Conservation (phyloP, 2,329 filamentous ascomycete species). For the Aspergillus sp. region DNA sequence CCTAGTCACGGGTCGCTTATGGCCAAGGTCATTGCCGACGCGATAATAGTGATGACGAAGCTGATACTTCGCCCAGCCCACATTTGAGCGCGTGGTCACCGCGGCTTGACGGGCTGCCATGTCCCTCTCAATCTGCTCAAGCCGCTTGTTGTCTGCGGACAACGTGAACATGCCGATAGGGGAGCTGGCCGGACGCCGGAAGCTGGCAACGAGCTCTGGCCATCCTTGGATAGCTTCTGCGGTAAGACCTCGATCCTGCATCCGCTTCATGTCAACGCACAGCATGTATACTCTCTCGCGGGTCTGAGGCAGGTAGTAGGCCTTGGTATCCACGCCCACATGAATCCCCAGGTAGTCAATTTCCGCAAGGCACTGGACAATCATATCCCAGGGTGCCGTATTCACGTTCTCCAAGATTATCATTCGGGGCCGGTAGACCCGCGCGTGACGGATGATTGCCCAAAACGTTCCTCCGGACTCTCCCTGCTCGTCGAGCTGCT, state of each 20-base stretch:
- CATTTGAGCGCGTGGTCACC: conserved; percentile 22
- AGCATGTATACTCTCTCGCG: conserved; percentile 61
- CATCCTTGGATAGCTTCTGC: conserved; percentile 33
- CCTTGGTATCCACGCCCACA: conserved; percentile 63
- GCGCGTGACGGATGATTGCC: conserved; percentile 59
- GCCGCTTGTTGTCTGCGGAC: conserved; percentile 53
- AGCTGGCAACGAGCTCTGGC: conserved; percentile 44
- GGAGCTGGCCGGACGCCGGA: conserved; percentile 61
- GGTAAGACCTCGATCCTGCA: conserved; percentile 19
- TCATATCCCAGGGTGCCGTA: conserved; percentile 58
- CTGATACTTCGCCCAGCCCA: conserved; percentile 49
- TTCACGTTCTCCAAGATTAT: conserved; percentile 72
- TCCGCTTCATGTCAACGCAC: conserved; percentile 46
- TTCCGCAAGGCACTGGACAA: conserved; percentile 45
- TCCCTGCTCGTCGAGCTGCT: conserved; percentile 54
- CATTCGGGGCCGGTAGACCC: conserved; percentile 57
- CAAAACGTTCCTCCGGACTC: conserved; percentile 67
- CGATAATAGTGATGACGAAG: conserved; percentile 61
- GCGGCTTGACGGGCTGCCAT: conserved; percentile 34
- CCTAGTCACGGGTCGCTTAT: conserved; percentile 57
- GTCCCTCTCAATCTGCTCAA: conserved; percentile 53
- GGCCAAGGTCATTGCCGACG: conserved; percentile 50
- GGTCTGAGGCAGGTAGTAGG: conserved; percentile 73
- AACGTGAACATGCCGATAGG: conserved; percentile 63
- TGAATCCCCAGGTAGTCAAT: conserved; percentile 58